Base-by-base conservation (phyloP, 2,329 filamentous ascomycete species). In the Fusarium sp. region DNA sequence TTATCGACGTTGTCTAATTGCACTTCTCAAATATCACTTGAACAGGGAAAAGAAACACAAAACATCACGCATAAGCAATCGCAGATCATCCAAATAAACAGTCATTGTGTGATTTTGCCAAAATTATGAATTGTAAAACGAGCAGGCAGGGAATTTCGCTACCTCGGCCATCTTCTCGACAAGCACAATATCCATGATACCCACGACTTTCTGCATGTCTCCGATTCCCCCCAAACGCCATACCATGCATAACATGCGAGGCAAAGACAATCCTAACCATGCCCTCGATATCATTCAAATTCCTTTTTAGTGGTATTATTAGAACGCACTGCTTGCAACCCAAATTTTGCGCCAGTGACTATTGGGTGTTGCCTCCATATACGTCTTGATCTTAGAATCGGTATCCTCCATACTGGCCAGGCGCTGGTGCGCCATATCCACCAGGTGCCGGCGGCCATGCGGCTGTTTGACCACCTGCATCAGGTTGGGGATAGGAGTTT, bases 341-440 rank as follows among this genome's bases (percentile, higher is more conserved):
- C 40, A 43, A 20, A 22, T 54, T 32, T 26, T 45, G 40, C 32
- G 11, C 50, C 35, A 13, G 19, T 28, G 51, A 33, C 39, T 20
- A 52, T 44, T 33, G 24, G 20, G 33, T 43, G 19, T 28, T 14
- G 37, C 37, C 22, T 13, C 41, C n/a, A 20, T 35, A 5, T n/a
- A 32, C 22, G 20, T 30, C 55, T 49, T 26, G 14, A 41, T 20
- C 46, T 71, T 58, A 79, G 60, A 76, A 81, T 33, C 76, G 74
- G 58, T 78, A 79, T 24, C 77, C 75, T 49, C 77, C 78, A 62
- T 76, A 80, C 50, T 79, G 77, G n/a, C 78, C 77, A 4, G 74
- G 67, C 32, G 75, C 72, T 15, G 76, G 75, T 41, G 75, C 74
- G 39, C 74, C 74, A 24, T 78, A 80, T 22, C 66, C 75, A 53